A percentile compares a stretch with the other conserved stretches of the same genome.
phyloP scores from a whole-genome alignment of 192 early-diverging fungal species.

The Mycoemilia scoparia region DNA sequence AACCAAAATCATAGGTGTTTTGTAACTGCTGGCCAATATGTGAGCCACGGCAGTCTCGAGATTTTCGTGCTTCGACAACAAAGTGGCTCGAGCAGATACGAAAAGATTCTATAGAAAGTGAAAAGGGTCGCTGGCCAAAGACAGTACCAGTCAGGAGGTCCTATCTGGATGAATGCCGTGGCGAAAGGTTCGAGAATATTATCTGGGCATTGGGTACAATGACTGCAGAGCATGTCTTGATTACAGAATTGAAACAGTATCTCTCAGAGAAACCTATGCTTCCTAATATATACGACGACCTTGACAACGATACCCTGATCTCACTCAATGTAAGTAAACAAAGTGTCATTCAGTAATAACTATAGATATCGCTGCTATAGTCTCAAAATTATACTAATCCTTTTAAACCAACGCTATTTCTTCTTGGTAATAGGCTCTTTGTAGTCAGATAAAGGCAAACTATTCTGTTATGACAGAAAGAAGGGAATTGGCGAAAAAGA shows the following conservation, averaged over 20 bases:
- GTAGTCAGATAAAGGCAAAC: too few species aligned
- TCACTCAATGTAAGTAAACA: too few species aligned
- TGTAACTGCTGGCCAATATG: constrained; percentile 37
- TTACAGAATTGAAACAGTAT: too few species aligned
- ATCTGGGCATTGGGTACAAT: constrained; percentile 14
- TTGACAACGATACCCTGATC: too few species aligned
- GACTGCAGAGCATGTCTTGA: constrained; percentile 2
- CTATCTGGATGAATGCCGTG: constrained; percentile 26
- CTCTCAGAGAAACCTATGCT: too few species aligned
- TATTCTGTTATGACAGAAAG: too few species aligned
- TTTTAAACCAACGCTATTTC: too few species aligned
- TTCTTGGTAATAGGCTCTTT: too few species aligned
- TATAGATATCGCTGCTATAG: too few species aligned
- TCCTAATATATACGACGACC: too few species aligned
- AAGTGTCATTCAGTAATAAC: too few species aligned
- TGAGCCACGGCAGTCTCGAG: constrained; percentile 31
- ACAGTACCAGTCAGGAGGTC: constrained; percentile 22
- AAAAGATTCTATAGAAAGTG: constrained; percentile 10
- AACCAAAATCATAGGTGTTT: constrained; percentile 27
- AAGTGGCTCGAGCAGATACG: constrained; percentile 39
- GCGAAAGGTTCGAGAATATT: constrained; percentile 15
- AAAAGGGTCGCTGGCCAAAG: constrained; percentile 9
- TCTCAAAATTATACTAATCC: too few species aligned
- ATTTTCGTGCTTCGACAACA: constrained; percentile 35
- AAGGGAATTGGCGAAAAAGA: constrained; percentile 6